Base-by-base conservation (phyloP, 2,329 filamentous ascomycete species). In the Bipolaris bicolor region DNA sequence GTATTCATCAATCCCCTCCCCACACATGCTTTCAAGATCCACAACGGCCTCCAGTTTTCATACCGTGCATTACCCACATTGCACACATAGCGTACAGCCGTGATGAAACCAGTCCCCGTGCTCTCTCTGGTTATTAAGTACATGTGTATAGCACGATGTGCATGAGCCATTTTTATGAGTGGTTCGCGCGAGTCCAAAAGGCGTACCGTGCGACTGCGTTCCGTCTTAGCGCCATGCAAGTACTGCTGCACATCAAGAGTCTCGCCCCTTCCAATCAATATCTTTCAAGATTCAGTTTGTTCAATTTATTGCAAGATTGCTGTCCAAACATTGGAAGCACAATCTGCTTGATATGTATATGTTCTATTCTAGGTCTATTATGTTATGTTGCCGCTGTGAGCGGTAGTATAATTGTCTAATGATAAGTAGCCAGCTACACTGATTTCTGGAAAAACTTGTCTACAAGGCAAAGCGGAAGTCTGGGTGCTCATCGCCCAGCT, bases 401-500 rank as follows among this genome's bases (percentile, higher is more conserved):
- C 29, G 26, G 10, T 16, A 18, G 43, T 13, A 39, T 13, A 39
- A 37, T 16, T 37, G 24, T 31, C n/a, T 45, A 37, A 37, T 37
- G 7, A 37, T 37, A 31, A n/a, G 20, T 46, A 34, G 16, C 16
- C 16, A n/a, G 29, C 18, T 20, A 11, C 16, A 34, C 18, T 18
- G 13, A 22, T 46, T 6, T 31, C 44, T 33, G 15, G 1, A 22
- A 15, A 36, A 39, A 7, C 2, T 7, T 6, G 26, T 29, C 7
- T 62, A 67, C 48, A 67, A 58, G n/a, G 51, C 60, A 36, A 65
- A 86, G 20, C 81, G 77, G 64, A 84, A 86, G 20, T 80, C 78
- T 1, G 84, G 83, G 67, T 86, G 82, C 34, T 76, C 70, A 55
- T 82, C 81, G 0, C 83, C 18, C n/a, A 49, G 9, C 46, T 49